Percentiles rank a stretch among this genome's conserved stretches.
These are phyloP conservation scores for Malus sieversii DNA, from an alignment of 306 rosid genomes.

Conservation along the genomic window DNA sequence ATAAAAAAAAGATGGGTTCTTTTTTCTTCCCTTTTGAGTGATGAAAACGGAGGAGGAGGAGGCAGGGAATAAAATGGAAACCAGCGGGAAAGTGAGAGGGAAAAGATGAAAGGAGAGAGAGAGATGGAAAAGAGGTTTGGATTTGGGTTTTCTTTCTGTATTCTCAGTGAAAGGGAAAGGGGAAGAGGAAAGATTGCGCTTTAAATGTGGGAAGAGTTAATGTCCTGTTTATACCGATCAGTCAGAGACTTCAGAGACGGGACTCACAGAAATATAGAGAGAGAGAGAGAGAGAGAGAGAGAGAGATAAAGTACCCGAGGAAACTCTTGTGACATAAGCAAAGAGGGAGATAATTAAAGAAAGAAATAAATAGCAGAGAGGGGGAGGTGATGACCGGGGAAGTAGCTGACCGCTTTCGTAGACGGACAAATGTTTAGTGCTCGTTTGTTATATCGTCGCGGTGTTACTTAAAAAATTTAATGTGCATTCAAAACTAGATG, in stretches of 20 bases:
- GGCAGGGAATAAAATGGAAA: slow-evolving; percentile 36
- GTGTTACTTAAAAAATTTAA: too few species aligned
- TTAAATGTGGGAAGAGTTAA: background rate
- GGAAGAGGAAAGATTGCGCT: slow-evolving; percentile 1
- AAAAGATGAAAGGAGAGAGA: slow-evolving; percentile 19
- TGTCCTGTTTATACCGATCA: background rate
- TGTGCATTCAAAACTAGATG: too few species aligned
- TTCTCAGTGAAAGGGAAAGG: background rate
- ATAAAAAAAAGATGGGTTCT: slow-evolving; percentile 20
- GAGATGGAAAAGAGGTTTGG: background rate
- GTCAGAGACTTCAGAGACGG: background rate
- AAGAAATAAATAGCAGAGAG: background rate
- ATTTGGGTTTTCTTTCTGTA: background rate
- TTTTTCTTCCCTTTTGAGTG: background rate
- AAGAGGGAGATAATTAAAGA: slow-evolving; percentile 8
- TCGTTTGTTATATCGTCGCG: too few species aligned
- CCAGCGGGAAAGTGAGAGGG: slow-evolving; percentile 43
- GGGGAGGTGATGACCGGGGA: slow-evolving; percentile 21
- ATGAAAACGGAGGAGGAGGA: background rate
- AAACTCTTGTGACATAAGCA: slow-evolving; percentile 38
- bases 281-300: slow-evolving; percentile 1
- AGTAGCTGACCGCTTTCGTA: slow-evolving; percentile 33
- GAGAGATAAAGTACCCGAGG: slow-evolving; percentile 31
- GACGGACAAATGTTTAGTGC: background rate
- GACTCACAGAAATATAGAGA: background rate